phyloP scores from a whole-genome alignment of 1,139 yeast species.

The Candida sp. region DNA sequence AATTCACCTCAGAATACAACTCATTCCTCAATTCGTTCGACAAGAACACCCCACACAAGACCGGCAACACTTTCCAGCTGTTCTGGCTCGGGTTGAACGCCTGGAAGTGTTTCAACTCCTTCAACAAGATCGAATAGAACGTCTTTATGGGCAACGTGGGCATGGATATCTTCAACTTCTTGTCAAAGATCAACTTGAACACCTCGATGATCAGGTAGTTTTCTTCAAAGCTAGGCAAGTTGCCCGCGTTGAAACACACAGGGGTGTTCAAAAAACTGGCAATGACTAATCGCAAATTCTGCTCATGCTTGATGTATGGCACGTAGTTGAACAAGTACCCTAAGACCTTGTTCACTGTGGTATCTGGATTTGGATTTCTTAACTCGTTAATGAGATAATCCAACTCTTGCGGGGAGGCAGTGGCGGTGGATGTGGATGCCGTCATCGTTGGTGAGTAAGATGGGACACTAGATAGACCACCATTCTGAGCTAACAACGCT shows the following conservation, averaged over 20 bases:
- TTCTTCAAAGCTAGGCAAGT: constrained; percentile 38
- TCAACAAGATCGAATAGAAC: constrained; percentile 51
- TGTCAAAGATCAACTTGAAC: constrained; percentile 50
- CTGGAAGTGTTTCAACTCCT: constrained; percentile 40
- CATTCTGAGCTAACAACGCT: constrained; percentile 14
- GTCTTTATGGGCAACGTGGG: constrained; percentile 60
- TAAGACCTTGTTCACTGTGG: constrained; percentile 40
- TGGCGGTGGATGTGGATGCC: background rate
- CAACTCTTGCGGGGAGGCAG: constrained; percentile 43
- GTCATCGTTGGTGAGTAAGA: background rate
- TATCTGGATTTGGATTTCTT: constrained; percentile 37
- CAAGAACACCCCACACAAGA: constrained; percentile 56
- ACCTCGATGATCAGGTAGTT: constrained; percentile 50
- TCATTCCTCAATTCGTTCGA: constrained; percentile 43
- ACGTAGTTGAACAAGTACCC: constrained; percentile 63
- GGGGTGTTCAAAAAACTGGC: constrained; percentile 55
- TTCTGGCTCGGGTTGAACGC: constrained; percentile 30
- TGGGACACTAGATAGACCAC: background rate
- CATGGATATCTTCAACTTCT: constrained; percentile 60
- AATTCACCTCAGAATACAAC: constrained; percentile 29
- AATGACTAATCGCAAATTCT: constrained; percentile 56
- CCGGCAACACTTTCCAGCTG: constrained; percentile 62
- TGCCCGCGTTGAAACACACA: constrained; percentile 41
- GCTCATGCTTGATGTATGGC: constrained; percentile 63
- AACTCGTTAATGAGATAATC: constrained; percentile 53